These are phyloP conservation scores for Myxozyma vanderwaltii DNA, from an alignment of 805 yeast genomes.

Conservation along the genomic window DNA sequence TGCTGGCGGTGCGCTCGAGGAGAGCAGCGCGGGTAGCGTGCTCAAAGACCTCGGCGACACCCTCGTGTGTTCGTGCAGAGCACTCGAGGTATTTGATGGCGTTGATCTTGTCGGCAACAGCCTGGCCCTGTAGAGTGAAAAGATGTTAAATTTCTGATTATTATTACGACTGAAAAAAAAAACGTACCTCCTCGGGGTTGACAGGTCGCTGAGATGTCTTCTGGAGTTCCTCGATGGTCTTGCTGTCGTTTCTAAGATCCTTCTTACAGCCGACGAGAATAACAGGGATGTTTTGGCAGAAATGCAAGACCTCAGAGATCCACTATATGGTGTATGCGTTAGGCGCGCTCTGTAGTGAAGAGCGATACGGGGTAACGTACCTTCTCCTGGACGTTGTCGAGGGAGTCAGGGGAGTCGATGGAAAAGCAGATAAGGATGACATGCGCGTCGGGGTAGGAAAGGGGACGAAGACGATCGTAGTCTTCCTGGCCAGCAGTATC, in stretches of 20 bases:
- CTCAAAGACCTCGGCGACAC: constrained; percentile 91
- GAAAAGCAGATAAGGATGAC: constrained; percentile 91
- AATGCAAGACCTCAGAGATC: constrained; percentile 90
- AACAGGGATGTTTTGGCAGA: constrained; percentile 93
- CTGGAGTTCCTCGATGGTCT: constrained; percentile 72
- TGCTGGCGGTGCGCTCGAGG: constrained; percentile 54
- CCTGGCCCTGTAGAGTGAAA: constrained; percentile 55
- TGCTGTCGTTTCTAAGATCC: constrained; percentile 81
- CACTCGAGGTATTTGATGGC: constrained; percentile 87
- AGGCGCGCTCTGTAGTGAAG: neutral
- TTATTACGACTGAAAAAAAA: too few relatives aligned
- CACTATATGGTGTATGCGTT: constrained; percentile 47
- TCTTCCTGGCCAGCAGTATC: constrained; percentile 99
- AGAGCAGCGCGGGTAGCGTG: constrained; percentile 90
- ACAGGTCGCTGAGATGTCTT: constrained; percentile 81
- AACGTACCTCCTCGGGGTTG: constrained; percentile 59
- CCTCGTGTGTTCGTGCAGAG: constrained; percentile 87
- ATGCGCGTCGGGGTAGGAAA: constrained; percentile 89
- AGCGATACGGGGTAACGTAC: constrained; percentile 11
- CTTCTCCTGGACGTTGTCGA: constrained; percentile 91
- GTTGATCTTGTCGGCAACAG: constrained; percentile 86
- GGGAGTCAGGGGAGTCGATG: constrained; percentile 85
- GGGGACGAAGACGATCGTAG: constrained; percentile 88
- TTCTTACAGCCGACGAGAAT: constrained; percentile 89
- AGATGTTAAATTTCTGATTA: neutral